Evolutionary conservation across 2,329 filamentous ascomycete species (phyloP).

Genomic region (Paecilomyces sp.): DNA sequence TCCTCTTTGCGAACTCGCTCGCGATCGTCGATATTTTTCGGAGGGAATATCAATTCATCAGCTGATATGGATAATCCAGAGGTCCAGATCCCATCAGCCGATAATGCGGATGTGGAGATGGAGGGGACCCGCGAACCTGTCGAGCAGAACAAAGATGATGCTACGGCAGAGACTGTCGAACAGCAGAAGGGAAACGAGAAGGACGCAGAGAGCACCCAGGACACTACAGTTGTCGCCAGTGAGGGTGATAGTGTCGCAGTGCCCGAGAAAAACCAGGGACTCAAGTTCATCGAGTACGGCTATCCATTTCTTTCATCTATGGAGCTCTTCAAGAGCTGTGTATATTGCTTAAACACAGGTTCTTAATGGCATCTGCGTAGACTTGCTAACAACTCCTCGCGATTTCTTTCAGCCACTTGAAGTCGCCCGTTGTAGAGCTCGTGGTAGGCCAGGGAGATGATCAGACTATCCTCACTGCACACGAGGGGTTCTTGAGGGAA

Average conservation of each 20-base stretch:
- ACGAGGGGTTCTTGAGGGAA: constrained; percentile 66
- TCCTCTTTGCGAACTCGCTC: not conserved
- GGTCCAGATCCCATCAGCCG: constrained; percentile 7
- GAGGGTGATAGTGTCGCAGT: constrained; percentile 7
- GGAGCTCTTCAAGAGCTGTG: not conserved
- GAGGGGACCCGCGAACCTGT: constrained; percentile 9
- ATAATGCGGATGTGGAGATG: constrained; percentile 20
- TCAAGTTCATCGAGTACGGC: constrained; percentile 25
- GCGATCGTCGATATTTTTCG: not conserved
- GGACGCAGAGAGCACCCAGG: constrained; percentile 8
- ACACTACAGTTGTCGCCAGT: constrained; percentile 12
- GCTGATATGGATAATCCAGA: constrained; percentile 1
- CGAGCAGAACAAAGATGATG: not conserved
- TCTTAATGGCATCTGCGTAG: not conserved
- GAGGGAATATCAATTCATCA: not conserved
- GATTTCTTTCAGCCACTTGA: constrained; percentile 44
- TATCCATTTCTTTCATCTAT: not conserved
- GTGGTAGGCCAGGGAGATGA: constrained; percentile 55
- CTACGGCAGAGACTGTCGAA: constrained; percentile 3
- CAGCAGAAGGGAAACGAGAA: constrained; percentile 6
- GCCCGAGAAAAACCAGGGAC: constrained; percentile 11
- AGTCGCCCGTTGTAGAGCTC: constrained; percentile 62
- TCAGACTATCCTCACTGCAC: constrained; percentile 63
- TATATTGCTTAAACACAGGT: not conserved
- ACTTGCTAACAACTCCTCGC: not conserved